phyloP scores from a whole-genome alignment of 1,139 yeast genomes.

The Pichiaceae sp. region DNA sequence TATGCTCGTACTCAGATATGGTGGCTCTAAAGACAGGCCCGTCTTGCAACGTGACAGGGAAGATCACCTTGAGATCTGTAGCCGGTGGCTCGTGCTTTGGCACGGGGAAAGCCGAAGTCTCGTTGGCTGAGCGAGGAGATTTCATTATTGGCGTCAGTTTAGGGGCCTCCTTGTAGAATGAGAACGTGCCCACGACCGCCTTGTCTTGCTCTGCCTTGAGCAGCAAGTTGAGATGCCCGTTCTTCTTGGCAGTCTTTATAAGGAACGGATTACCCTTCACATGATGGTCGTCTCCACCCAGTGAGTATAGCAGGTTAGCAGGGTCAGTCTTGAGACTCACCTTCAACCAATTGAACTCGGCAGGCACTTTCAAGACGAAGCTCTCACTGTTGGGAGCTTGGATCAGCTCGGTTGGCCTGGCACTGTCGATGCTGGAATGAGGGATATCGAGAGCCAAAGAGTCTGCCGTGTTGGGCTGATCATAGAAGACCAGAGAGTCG shows the following conservation, averaged over 20 bases:
- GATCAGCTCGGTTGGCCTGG: conserved; percentile 1
- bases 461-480: too few relatives aligned
- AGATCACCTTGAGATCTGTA: conserved; percentile 3
- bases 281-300: not conserved
- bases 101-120: conserved; percentile 1
- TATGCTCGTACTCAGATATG: conserved; percentile 44
- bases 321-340: not conserved
- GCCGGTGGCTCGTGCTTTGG: not conserved
- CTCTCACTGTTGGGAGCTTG: not conserved
- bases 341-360: not conserved
- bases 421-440: too few relatives aligned
- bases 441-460: too few relatives aligned
- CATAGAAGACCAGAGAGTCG: too few relatives aligned
- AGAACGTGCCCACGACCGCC: not conserved
- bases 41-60: conserved; percentile 41
- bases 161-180: conserved; percentile 1
- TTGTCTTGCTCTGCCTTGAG: not conserved
- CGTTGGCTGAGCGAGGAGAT: not conserved
- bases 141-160: not conserved
- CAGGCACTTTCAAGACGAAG: conserved; percentile 1
- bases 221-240: not conserved
- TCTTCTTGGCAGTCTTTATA: not conserved
- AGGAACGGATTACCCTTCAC: not conserved
- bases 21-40: conserved; percentile 69
- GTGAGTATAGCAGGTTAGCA: not conserved